Evolutionary conservation across 345 rosid genomes (phyloP).

Genomic region (Eutrema yunnanense): DNA sequence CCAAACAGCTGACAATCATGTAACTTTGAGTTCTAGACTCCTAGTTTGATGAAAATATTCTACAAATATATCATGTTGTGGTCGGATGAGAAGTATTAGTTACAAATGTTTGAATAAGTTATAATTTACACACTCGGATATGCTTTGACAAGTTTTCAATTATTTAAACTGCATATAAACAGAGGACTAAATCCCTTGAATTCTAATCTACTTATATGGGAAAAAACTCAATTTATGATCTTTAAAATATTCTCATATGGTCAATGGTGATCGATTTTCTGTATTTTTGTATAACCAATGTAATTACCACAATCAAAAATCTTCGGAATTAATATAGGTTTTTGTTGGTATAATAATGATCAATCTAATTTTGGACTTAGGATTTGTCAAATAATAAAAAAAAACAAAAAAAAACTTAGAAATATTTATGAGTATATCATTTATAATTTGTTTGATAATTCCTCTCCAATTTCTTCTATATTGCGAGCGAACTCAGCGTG

Average conservation of each 20-base stretch:
- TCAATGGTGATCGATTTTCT: neutral
- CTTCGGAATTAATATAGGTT: neutral
- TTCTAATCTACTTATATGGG: neutral
- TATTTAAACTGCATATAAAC: too few species aligned
- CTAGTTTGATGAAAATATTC: too few species aligned
- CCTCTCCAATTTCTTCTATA: neutral
- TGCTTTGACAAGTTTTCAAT: too few species aligned
- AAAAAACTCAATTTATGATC: neutral
- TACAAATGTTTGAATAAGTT: too few species aligned
- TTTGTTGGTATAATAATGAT: neutral
- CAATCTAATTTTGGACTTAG: neutral
- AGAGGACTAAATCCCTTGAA: neutral
- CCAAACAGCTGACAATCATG: neutral
- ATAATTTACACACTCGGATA: too few species aligned
- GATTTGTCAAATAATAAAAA: neutral
- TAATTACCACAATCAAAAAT: neutral
- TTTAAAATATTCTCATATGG: neutral
- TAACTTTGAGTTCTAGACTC: neutral
- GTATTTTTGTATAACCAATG: neutral
- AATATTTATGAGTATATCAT: neutral
- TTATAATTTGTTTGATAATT: neutral
- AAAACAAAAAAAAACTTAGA: too few species aligned
- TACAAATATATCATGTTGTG: too few species aligned
- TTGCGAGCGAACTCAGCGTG: neutral
- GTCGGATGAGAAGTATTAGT: too few species aligned